Base-by-base conservation (phyloP, 768 basidiomycete species). In the Hirschioporus abietinus region DNA sequence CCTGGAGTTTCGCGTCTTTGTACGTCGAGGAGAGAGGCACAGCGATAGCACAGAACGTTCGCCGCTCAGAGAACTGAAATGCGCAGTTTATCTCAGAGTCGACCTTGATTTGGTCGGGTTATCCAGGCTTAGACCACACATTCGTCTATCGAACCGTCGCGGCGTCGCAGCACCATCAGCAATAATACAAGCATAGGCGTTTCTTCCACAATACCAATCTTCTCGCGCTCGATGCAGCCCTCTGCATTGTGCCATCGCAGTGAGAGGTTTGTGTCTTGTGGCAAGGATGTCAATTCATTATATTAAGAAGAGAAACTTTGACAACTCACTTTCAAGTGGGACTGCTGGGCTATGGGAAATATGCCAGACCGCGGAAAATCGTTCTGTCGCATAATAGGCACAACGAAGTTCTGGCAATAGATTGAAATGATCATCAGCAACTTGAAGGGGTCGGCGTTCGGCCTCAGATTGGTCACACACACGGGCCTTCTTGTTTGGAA, bases 161-260 rank as follows among this genome's bases (percentile, higher is more conserved):
- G 74, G 72, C 73, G 70, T 67, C 74, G 72, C 58, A 74, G 72
- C 27, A 62, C 35, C 59, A 74, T 27, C 24, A 75, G 69, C 42
- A 52, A 15, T 18, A 75, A 71, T 27, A 76, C 66, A 15, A 74
- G 66, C 27, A 70, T 68, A n/a, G 74, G 75, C 34, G 73, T 70
- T 27, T 75, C 67, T 10, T 66, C 61, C 24, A 75, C 65, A 65
- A 75, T 71, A 63, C 69, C 70, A 17, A 76, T 67, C 18, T 70
- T 72, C 18, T 64, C 36, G 6, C 72, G 71, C 65, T 70, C 70
- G 27, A 77, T 68, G 9, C 71, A 65, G 10, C 75, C 74, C 60
- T 72, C 67, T 24, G 68, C 63, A 65, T 77, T 74, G 58, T 69
- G 72, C 57, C 68, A 74, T 68, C 72, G 76, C 26, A 74, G 58